Percentiles rank a stretch among this genome's conserved stretches.
phyloP scores from a whole-genome alignment of 495 filamentous ascomycete genomes.

The Talaromyces adpressus region DNA sequence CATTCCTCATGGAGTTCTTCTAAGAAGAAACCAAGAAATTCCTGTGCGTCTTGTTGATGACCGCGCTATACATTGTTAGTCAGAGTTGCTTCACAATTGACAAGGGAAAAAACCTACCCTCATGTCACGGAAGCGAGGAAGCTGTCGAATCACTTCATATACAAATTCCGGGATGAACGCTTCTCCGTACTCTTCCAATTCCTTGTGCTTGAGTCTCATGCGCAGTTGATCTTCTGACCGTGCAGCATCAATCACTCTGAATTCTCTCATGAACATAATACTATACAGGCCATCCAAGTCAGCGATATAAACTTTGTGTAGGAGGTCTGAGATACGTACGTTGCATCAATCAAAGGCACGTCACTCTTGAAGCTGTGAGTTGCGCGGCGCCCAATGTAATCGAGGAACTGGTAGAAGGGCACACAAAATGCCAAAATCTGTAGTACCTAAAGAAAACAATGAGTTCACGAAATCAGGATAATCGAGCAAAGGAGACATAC shows the following conservation, averaged over 20 bases:
- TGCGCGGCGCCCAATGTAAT: conserved; percentile 75
- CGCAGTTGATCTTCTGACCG: conserved; percentile 65
- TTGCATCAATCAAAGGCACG: conserved; percentile 86
- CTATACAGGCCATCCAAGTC: conserved; percentile 26
- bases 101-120: conserved; percentile 45
- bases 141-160: conserved; percentile 80
- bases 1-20: conserved; percentile 94
- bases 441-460: conserved; percentile 54
- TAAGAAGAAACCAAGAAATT: conserved; percentile 90
- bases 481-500: conserved; percentile 44
- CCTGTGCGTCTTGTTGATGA: conserved; percentile 96
- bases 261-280: conserved; percentile 96
- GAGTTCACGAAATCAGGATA: background rate
- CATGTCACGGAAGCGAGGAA: conserved; percentile 89
- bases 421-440: conserved; percentile 90
- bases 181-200: conserved; percentile 86
- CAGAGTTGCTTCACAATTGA: conserved; percentile 1
- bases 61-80: conserved; percentile 51
- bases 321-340: conserved; percentile 52
- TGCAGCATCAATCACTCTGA: conserved; percentile 74
- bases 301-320: background rate
- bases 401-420: conserved; percentile 91
- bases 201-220: conserved; percentile 65
- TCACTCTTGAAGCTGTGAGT: conserved; percentile 90
- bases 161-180: conserved; percentile 91